These are phyloP conservation scores for Misopates orontium DNA, from an alignment of 257 asterid genomes.

Conservation along the genomic window DNA sequence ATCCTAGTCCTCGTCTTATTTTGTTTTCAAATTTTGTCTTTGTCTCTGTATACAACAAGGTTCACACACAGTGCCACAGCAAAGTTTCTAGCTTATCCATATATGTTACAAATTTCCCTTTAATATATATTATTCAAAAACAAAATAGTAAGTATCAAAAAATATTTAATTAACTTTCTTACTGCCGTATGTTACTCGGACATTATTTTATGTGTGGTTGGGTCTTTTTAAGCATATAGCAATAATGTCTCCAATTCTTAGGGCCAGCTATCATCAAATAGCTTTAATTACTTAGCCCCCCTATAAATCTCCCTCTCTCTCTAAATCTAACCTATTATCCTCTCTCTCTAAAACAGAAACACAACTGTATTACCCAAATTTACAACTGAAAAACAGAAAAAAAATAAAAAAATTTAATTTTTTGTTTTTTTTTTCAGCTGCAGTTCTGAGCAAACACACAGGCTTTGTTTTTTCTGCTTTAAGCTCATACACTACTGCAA, in stretches of 20 bases:
- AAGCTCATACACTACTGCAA: conserved; percentile 43
- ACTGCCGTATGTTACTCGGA: neutral
- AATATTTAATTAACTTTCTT: too few relatives aligned
- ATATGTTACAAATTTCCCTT: too few relatives aligned
- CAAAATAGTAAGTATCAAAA: too few relatives aligned
- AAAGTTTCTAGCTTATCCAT: too few relatives aligned
- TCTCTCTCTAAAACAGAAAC: conserved; percentile 23
- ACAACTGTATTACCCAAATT: neutral
- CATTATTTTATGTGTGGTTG: conserved; percentile 27
- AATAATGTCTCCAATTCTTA: conserved; percentile 36
- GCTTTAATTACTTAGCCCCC: conserved; percentile 28
- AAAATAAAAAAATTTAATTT: neutral
- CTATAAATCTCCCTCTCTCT: conserved; percentile 8
- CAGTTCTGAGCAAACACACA: conserved; percentile 38
- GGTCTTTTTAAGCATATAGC: conserved; percentile 27
- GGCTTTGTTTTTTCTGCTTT: conserved; percentile 41
- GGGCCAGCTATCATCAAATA: conserved; percentile 23
- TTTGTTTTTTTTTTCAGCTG: conserved; percentile 16
- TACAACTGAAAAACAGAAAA: conserved; percentile 8
- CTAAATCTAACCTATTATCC: neutral
- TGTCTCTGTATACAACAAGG: too few relatives aligned
- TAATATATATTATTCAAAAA: too few relatives aligned
- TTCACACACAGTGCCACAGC: too few relatives aligned
- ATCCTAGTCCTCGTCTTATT: too few relatives aligned
- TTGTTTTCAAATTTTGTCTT: too few relatives aligned